phyloP scores from a whole-genome alignment of 805 yeast genomes.

The Isabelozyma heimii region DNA sequence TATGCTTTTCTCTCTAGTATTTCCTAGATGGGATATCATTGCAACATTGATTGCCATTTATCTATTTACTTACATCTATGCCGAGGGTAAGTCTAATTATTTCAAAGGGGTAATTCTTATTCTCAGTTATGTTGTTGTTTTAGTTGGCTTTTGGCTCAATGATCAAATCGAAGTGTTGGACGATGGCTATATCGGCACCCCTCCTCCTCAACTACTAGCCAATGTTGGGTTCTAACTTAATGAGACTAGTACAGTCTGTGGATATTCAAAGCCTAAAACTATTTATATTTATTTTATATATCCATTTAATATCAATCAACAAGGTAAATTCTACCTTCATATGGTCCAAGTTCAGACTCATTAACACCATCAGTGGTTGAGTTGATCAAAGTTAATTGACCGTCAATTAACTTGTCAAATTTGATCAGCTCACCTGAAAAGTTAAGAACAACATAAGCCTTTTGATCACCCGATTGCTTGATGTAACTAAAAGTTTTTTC shows the following conservation, averaged over 20 bases:
- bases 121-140: constrained; percentile 69
- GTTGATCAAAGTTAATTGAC: constrained; percentile 16
- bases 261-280: no score
- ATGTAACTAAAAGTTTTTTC: constrained; percentile 39
- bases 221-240: not conserved
- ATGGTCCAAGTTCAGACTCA: constrained; percentile 32
- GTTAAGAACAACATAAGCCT: constrained; percentile 41
- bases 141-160: constrained; percentile 77
- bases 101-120: constrained; percentile 91
- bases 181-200: constrained; percentile 16
- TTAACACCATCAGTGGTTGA: constrained; percentile 25
- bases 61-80: constrained; percentile 87
- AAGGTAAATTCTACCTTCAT: constrained; percentile 45
- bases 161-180: constrained; percentile 33
- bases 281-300: no score
- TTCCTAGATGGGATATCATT: constrained; percentile 94
- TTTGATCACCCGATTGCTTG: constrained; percentile 32
- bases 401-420: constrained; percentile 25
- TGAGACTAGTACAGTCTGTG: not conserved
- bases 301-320: not conserved
- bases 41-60: constrained; percentile 84
- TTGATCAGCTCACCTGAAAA: constrained; percentile 31
- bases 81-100: constrained; percentile 95
- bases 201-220: not conserved
- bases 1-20: constrained; percentile 74